Evolutionary conservation across 1,139 yeast genomes (phyloP), one percentile per base, ranked within the genome.

Genomic region (Entelexis paramagnoliae): DNA sequence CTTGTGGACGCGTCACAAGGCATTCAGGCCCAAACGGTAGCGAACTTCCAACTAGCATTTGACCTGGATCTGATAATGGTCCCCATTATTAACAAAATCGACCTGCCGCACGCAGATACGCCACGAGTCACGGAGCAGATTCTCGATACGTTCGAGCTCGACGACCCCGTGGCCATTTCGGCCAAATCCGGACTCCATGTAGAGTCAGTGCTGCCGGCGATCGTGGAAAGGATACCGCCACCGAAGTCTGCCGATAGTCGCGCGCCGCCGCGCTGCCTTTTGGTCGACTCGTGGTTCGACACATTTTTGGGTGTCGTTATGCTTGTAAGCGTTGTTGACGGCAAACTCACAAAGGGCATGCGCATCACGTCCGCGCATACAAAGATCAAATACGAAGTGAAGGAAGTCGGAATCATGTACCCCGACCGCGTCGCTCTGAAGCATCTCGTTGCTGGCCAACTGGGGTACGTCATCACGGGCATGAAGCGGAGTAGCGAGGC

Each of bases 241-340:
- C 93, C 95, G 3, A 67, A 71, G 16, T 2, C 32, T 9, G 47
- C 51, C 10, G 47, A 53, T 34, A 17, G 26, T 20, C 62, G 65
- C 1, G 68, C 67, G 4, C 94, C 95, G 0, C 72, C 89, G 54
- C 76, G 87, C 60, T 85, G 89, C 1, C 73, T 91, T 49, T 71
- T 91, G 51, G 95, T 91, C 10, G 98, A 91, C 65, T 89, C 96
- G 2, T 91, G 98, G 98, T 93, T 88, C 64, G 97, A 91, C 65
- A 76, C 87, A 2, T 91, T 87, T 61, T 77, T 86, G 6, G 98
- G 98, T 1, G 97, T 91, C n/a, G 88, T 91, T 4, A 74, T 89
- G 71, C 70, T 91, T 49, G 83, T 91, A 1, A 79, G 86, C 62
- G 78, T 89, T 8, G 94, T 83, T 2, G 96, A 89, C 66, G 98